Base-by-base conservation (phyloP, 805 yeast genomes). In the Wickerhamomyces chambardii region DNA sequence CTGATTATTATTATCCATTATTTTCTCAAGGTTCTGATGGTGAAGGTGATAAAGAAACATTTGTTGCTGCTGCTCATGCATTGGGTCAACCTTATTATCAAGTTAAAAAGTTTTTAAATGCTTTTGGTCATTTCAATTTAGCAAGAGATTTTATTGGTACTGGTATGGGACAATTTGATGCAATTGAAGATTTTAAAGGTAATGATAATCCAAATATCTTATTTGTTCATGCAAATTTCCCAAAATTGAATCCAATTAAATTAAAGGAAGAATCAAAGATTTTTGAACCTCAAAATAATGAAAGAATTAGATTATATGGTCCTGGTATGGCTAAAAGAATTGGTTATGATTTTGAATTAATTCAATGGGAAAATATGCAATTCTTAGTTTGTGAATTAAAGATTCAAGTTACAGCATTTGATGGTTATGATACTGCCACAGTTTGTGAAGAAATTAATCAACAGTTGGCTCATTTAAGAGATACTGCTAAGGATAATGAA, bases 201-300 rank as follows among this genome's bases (percentile, higher is more conserved):
- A 30, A 35, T 7, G 45, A 42, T 32, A 46, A 37, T n/a, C 64
- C 66, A 31, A 47, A 48, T 28, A 49, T 59, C 15, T 45, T 76
- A 39, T 78, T 79, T 45, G 68, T 78, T 34, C 86, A 79, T 50
- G 74, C 83, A 26, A 78, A 79, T 49, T 70, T 66, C 57, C 84
- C 84, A 7, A 79, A 79, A 50, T 55, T 78, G 39, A 74, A 79
- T 47, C 84, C 85, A 2, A 70, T 78, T 64, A 56, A 57, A 14
- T 59, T 78, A 40, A 66, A 61, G 37, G 39, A 48, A n/a, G 60
- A 59, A 5, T 64, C 63, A 3, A 62, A 65, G 35, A 60, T 69
- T 3, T 54, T 63, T 33, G 58, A 60, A 30, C 22, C 22, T 8
- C 63, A 58, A 18, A 61, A 61, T 8, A 73, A 70, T 3, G 57